Base-by-base conservation (phyloP, 768 basidiomycete genomes). In the Rhizopogon vinicolor region DNA sequence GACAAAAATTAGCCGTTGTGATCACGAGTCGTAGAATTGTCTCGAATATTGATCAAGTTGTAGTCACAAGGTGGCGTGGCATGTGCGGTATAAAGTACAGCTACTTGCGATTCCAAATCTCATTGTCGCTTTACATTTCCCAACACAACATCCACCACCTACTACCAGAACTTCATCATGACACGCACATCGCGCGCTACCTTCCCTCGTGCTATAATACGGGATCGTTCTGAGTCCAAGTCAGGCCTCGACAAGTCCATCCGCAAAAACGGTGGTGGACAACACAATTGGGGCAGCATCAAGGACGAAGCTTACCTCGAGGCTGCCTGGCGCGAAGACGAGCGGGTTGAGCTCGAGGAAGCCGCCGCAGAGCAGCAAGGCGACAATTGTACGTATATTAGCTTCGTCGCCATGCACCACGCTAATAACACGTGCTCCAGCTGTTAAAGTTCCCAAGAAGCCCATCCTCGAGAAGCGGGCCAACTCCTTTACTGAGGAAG, bases 251-350 rank as follows among this genome's bases (percentile, higher is more conserved):
- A 86, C 78, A 80, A 79, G 64, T 80, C 79, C 62, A 62, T 87
- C 55, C 86, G 84, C 73, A 93, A 93, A 75, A 77, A 82, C 58
- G 93, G 93, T 53, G 85, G 82, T 28, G 93, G 93, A 35, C 76
- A 79, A 7, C 84, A 93, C 74, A 93, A 91, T 74, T 96, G 93
- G 93, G 93, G 93, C 56, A 80, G 78, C 53, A 68, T 89, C 59
- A 72, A 70, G 3, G 76, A 89, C 62, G 88, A 92, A 73, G 72
- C 69, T 41, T 76, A 81, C 57, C 76, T 80, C 61, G 89, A 88
- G 71, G 66, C 68, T 25, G 80, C 77, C 39, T 87, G 84, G 1
- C 53, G 78, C 42, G 74, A 73, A 19, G 91, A 91, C 70, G 83
- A 83, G 65, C 73, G 74, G 44, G 63, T 66, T n/a, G 78, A 79